Percentiles rank a stretch among this genome's conserved stretches.
Evolutionary conservation across 179 eudicot genomes (phyloP).

Genomic region (Amaranthus tricolor): DNA sequence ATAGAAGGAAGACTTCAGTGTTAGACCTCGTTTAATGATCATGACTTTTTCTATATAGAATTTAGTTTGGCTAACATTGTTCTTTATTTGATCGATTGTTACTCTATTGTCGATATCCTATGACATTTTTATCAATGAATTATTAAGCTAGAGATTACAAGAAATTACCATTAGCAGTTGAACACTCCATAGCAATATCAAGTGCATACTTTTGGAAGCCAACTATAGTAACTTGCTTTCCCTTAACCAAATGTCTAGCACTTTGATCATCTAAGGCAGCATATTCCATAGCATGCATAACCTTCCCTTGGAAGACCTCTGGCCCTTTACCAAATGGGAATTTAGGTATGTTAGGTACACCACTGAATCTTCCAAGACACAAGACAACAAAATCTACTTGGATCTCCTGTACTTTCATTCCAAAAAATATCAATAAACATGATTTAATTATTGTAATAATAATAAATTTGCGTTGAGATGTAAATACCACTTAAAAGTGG

Average conservation of each 20-base stretch:
- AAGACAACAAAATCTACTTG: constrained; percentile 47
- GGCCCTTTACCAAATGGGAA: constrained; percentile 49
- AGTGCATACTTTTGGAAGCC: constrained; percentile 54
- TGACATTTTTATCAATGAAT: neutral
- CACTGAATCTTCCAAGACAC: constrained; percentile 53
- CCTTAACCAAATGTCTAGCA: constrained; percentile 33
- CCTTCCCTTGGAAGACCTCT: constrained; percentile 46
- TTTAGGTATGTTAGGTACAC: constrained; percentile 50
- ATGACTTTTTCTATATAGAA: no score
- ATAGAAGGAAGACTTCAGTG: no score
- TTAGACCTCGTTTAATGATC: no score
- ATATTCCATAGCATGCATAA: constrained; percentile 62
- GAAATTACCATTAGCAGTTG: constrained; percentile 40
- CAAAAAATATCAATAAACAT: neutral
- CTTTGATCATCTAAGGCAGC: constrained; percentile 30
- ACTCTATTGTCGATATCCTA: no score
- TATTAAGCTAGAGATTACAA: neutral
- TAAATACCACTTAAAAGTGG: no score
- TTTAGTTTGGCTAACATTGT: no score
- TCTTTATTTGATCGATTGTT: no score
- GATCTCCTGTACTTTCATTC: constrained; percentile 25
- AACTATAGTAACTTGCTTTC: constrained; percentile 45
- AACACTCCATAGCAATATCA: constrained; percentile 50
- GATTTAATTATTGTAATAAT: neutral
- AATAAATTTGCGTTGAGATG: no score